A percentile compares a stretch with the other conserved stretches of the same genome.
These are phyloP conservation scores for Globisporangium camurandrum DNA, from an alignment of 352 stramenopile genomes.

Conservation along the genomic window DNA sequence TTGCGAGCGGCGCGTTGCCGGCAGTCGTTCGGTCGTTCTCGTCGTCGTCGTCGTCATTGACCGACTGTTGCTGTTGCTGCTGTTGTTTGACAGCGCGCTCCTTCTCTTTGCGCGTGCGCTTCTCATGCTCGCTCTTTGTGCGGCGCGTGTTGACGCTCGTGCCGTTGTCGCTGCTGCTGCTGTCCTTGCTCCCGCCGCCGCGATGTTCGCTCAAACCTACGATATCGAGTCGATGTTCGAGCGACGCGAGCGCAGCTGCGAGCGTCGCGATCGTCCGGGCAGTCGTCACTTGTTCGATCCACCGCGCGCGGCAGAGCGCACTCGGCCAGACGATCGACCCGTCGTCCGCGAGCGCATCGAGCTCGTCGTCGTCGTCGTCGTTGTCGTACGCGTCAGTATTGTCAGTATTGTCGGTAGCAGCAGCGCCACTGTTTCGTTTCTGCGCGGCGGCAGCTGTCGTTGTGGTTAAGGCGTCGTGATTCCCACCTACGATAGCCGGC, in stretches of 20 bases:
- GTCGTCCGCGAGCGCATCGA: slow-evolving; percentile 51
- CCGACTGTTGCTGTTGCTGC: slow-evolving; percentile 28
- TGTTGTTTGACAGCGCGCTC: slow-evolving; percentile 63
- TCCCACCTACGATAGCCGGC: not conserved
- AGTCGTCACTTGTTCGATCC: slow-evolving; percentile 55
- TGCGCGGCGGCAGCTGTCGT: no score
- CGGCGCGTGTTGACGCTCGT: slow-evolving; percentile 29
- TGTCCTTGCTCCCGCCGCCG: no score
- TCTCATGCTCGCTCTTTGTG: slow-evolving; percentile 65
- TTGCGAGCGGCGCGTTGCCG: not conserved
- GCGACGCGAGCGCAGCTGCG: slow-evolving; percentile 43
- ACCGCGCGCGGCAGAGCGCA: slow-evolving; percentile 57
- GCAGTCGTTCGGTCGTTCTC: no score
- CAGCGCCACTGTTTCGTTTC: not conserved
- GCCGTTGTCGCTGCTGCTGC: slow-evolving; percentile 28
- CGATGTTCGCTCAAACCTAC: slow-evolving; percentile 58
- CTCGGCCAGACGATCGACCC: slow-evolving; percentile 64
- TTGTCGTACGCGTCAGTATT: slow-evolving; percentile 71
- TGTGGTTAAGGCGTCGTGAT: not conserved
- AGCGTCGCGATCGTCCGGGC: slow-evolving; percentile 43
- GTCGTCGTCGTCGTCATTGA: slow-evolving; percentile 37
- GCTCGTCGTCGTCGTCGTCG: slow-evolving; percentile 72
- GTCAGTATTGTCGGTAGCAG: slow-evolving; percentile 9
- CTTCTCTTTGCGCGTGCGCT: slow-evolving; percentile 66
- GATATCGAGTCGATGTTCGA: slow-evolving; percentile 66